Conservation (phyloP, 2,329 filamentous ascomycete species). For the Neoscytalidium dimidiatum region DNA sequence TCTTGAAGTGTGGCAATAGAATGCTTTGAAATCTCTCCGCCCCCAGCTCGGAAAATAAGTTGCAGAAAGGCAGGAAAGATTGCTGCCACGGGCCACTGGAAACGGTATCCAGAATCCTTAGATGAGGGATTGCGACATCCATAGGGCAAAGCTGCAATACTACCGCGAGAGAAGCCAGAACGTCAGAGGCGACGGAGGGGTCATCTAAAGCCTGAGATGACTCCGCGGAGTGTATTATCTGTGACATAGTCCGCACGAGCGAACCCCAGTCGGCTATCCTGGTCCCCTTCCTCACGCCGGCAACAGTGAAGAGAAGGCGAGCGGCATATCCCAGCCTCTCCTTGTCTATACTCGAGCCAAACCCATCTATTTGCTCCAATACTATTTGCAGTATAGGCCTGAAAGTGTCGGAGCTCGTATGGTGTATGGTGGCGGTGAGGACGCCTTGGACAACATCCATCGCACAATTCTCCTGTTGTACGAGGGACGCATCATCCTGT, state of each 20-base stretch:
- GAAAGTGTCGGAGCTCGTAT: conserved; percentile 75
- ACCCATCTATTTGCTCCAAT: conserved; percentile 23
- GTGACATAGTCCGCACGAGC: conserved; percentile 53
- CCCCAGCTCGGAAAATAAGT: conserved; percentile 74
- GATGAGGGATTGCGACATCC: conserved; percentile 72
- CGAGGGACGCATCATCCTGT: conserved; percentile 22
- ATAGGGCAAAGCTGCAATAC: conserved; percentile 76
- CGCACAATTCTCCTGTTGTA: conserved; percentile 49
- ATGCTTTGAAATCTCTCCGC: conserved; percentile 73
- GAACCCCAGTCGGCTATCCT: conserved; percentile 72
- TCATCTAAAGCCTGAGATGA: conserved; percentile 20
- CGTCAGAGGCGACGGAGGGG: conserved; percentile 21
- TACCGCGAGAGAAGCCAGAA: conserved; percentile 58
- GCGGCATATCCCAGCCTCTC: conserved; percentile 28
- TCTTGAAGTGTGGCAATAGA: conserved; percentile 80
- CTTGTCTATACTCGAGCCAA: not conserved
- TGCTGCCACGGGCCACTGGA: conserved; percentile 65
- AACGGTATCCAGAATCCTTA: conserved; percentile 66
- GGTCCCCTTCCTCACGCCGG: conserved; percentile 79
- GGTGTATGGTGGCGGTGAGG: conserved; percentile 79
- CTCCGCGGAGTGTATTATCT: conserved; percentile 31
- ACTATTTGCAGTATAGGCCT: conserved; percentile 66
- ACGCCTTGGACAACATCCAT: conserved; percentile 72
- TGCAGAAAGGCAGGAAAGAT: conserved; percentile 85
- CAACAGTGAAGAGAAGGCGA: conserved; percentile 65